Base-by-base conservation (phyloP, 73 alveolate species). In the Paramecium biaurelia region DNA sequence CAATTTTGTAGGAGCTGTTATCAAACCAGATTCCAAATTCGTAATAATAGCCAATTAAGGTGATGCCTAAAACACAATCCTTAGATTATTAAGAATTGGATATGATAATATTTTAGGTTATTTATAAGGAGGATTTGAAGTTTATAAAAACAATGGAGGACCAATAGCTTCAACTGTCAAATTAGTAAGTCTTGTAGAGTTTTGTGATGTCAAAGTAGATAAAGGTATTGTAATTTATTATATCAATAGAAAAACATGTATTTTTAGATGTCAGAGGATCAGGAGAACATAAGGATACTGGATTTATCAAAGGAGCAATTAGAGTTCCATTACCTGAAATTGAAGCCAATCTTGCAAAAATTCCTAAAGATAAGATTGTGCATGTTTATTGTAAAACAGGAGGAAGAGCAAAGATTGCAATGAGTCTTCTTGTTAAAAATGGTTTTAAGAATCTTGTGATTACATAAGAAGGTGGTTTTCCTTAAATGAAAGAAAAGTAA, bases 71-170 rank as follows among this genome's bases (percentile, higher is more conserved):
- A 93, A 92, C 37, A 72, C 95, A n/a, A 43, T 92, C 5, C 38
- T 92, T 6, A 85, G 95, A 85, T 72, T 92, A 18, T 79, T 92
- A 10, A 92, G 95, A 92, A 92, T 92, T 20, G 95, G 95, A 53
- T 92, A 92, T 26, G 93, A 92, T 84, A 68, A 70, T 38, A 67
- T 79, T 42, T 41, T 86, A n/a, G 95, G 95, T 5, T 85, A 82
- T 37, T 93, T 92, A 30, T 92, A 92, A 20, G 95, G 95, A 26
- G 95, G 95, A 70, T 87, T 87, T 20, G 92, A 87, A 35, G 92
- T 49, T 20, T 87, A 72, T n/a, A 63, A 70, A 87, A 47, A 79
- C 5, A 79, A 79, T 43, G 90, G 90, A 45, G 90, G 90, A 43
- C 43, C 43, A 11, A 11, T 79, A 1, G 45, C 90, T 10, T 26